Base-by-base conservation (phyloP, 176 grass and related monocot species). In the Canna indica region DNA sequence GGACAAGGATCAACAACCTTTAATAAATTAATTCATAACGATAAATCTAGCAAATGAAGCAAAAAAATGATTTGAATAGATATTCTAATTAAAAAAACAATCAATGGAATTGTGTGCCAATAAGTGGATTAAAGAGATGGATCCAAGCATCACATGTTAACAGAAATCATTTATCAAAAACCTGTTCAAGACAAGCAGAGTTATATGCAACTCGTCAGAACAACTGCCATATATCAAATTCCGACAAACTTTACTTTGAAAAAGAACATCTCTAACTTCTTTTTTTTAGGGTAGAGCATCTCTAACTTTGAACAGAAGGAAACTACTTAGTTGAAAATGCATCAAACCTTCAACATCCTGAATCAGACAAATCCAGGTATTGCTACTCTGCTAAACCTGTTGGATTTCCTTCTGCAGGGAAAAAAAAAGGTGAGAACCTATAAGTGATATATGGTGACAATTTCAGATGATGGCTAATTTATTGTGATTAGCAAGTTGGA, bases 401-500 rank as follows among this genome's bases (percentile, higher is more conserved):
- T 56, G 77, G 68, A 48, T 79, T 79, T 50, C 77, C 77, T 62
- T 65, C 77, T 72, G 47, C 68, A 71, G 46, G n/a, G n/a, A n/a
- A n/a, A 29, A 79, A 15, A 3, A 44, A 31, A 39, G 17, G 4
- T 68, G 47, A 58, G 30, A 77, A 41, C 10, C 14, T 22, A 31
- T 6, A 28, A 77, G 13, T 17, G 30, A 9, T 10, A 7, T 3
- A 44, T 22, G 28, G 7, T 27, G n/a, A 29, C n/a, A n/a, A n/a
- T n/a, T n/a, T n/a, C n/a, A n/a, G n/a, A n/a, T 38, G 4, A 5
- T 28, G 36, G 11, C 27, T 44, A 11, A 7, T 44, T 62, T 44
- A 68, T 25, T 42, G 6, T 2, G 15, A 1, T 18, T 62, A 62
- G 1, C 12, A 62, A 62, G 27, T 30, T 33, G 15, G 13, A 33